These are phyloP conservation scores for Fusarium piperis DNA, from an alignment of 2,329 filamentous ascomycete species.

Conservation along the genomic window DNA sequence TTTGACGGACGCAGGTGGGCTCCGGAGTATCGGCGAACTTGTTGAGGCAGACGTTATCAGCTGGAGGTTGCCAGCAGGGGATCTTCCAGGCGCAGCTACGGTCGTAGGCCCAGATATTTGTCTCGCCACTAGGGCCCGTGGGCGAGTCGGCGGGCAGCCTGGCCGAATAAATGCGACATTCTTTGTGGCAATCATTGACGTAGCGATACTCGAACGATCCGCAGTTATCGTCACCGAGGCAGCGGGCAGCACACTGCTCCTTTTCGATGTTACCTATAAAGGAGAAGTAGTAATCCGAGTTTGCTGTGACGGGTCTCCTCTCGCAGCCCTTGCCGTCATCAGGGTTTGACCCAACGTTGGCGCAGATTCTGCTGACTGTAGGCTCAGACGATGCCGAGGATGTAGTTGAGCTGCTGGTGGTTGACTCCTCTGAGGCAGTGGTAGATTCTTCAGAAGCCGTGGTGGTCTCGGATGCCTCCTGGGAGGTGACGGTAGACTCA, in stretches of 20 bases:
- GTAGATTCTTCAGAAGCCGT: background rate
- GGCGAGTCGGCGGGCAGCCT: background rate
- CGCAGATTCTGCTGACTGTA: background rate
- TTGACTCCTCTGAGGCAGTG: background rate
- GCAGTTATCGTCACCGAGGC: background rate
- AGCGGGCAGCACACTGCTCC: background rate
- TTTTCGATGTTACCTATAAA: constrained; percentile 1
- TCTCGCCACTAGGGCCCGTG: background rate
- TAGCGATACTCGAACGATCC: background rate
- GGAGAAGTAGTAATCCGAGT: background rate
- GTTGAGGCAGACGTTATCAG: background rate
- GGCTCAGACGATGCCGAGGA: background rate
- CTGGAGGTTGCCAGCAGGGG: background rate
- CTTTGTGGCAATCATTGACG: background rate
- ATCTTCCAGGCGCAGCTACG: constrained; percentile 3
- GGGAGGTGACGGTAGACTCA: background rate
- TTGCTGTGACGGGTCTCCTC: background rate
- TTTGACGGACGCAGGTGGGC: background rate
- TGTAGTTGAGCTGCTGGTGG: background rate
- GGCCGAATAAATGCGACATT: background rate
- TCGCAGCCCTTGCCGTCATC: background rate
- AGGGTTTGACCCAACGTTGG: constrained; percentile 4
- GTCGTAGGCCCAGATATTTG: background rate
- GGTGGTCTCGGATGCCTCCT: background rate
- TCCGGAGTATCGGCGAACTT: background rate